Percentiles rank a stretch among this genome's conserved stretches.
Evolutionary conservation across 2,329 filamentous ascomycete genomes (phyloP).

Genomic region (Aspergillus alliaceus): DNA sequence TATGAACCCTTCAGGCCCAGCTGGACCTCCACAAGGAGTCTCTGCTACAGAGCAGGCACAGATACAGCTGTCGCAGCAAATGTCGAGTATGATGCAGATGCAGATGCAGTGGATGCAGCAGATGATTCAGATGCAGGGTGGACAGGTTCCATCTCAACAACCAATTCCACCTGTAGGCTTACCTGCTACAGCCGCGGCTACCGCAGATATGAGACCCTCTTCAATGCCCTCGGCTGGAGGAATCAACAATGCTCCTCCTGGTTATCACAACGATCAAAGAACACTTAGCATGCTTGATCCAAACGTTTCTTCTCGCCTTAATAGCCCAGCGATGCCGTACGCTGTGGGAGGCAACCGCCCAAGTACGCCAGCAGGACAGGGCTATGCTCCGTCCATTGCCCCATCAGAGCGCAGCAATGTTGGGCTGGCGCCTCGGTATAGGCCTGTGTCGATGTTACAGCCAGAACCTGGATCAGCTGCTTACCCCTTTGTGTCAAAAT

Average conservation of each 20-base stretch:
- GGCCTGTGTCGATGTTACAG: slow-evolving; percentile 74
- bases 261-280: slow-evolving; percentile 46
- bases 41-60: slow-evolving; percentile 70
- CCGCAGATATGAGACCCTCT: slow-evolving; percentile 44
- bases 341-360: slow-evolving; percentile 27
- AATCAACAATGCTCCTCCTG: slow-evolving; percentile 19
- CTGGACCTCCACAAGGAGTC: slow-evolving; percentile 36
- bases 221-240: slow-evolving; percentile 45
- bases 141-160: slow-evolving; percentile 33
- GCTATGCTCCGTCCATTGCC: slow-evolving; percentile 87
- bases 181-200: slow-evolving; percentile 24
- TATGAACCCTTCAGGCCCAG: slow-evolving; percentile 21
- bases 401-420: slow-evolving; percentile 95
- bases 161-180: slow-evolving; percentile 30
- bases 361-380: slow-evolving; percentile 26
- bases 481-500: slow-evolving; percentile 33
- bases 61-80: slow-evolving; percentile 77
- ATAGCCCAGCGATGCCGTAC: slow-evolving; percentile 36
- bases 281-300: slow-evolving; percentile 85
- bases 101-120: slow-evolving; percentile 90
- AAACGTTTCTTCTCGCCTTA: slow-evolving; percentile 43
- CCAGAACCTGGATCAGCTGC: slow-evolving; percentile 34
- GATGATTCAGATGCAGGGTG: slow-evolving; percentile 63
- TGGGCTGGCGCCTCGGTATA: slow-evolving; percentile 84
- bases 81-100: slow-evolving; percentile 88